These are phyloP conservation scores for Eutypella sp. DNA, from an alignment of 2,329 filamentous ascomycete species.

Conservation along the genomic window DNA sequence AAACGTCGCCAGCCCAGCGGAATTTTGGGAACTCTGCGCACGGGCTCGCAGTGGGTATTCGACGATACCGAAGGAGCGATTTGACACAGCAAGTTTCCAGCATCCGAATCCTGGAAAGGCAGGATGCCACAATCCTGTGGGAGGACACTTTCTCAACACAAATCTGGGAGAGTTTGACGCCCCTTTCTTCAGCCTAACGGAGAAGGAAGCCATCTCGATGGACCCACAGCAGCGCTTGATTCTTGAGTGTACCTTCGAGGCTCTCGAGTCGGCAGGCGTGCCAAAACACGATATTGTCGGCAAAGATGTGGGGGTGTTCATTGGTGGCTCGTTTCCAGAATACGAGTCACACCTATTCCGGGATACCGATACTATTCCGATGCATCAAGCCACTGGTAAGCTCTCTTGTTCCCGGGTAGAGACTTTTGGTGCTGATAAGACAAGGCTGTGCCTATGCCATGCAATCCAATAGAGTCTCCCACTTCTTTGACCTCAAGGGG, in stretches of 20 bases:
- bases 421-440: conserved; percentile 9
- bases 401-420: not conserved
- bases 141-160: conserved; percentile 35
- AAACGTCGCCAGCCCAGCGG: conserved; percentile 28
- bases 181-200: conserved; percentile 47
- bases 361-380: conserved; percentile 42
- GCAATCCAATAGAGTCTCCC: conserved; percentile 49
- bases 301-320: conserved; percentile 44
- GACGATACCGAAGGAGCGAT: conserved; percentile 36
- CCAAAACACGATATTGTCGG: conserved; percentile 43
- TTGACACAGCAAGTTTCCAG: conserved; percentile 33
- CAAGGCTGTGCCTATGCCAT: conserved; percentile 45
- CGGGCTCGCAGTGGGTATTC: conserved; percentile 32
- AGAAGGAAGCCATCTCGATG: conserved; percentile 45
- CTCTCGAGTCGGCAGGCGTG: conserved; percentile 48
- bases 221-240: conserved; percentile 51
- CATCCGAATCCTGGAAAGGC: conserved; percentile 30
- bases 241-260: conserved; percentile 50
- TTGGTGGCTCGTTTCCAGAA: conserved; percentile 43
- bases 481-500: conserved; percentile 50
- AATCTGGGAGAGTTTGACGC: conserved; percentile 46
- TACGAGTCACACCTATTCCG: conserved; percentile 41
- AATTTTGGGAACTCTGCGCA: conserved; percentile 35
- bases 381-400: conserved; percentile 47
- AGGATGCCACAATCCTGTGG: conserved; percentile 31